Evolutionary conservation across 2,329 filamentous ascomycete species (phyloP).

Genomic region (Pseudocercospora musae): DNA sequence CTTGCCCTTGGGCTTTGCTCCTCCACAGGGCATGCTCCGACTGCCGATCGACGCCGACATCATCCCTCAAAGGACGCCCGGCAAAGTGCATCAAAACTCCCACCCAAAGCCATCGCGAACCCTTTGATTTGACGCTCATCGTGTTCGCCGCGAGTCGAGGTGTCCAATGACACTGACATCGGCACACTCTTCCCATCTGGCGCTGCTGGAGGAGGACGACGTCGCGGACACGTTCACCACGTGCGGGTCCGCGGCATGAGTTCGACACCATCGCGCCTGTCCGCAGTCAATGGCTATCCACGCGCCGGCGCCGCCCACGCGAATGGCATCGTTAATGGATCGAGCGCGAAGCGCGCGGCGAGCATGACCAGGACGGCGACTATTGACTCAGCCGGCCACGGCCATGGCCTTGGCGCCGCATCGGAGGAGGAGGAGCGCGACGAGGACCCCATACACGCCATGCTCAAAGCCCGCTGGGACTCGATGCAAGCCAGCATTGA

Average conservation of each 20-base stretch:
- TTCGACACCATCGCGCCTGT: slow-evolving; percentile 4
- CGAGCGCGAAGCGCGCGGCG: slow-evolving; percentile 36
- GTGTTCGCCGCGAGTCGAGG: slow-evolving; percentile 20
- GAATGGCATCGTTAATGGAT: slow-evolving; percentile 40
- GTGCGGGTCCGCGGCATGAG: slow-evolving; percentile 10
- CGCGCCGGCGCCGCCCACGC: slow-evolving; percentile 25
- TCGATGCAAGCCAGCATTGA: slow-evolving; percentile 74
- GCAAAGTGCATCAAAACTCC: not conserved
- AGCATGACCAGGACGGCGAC: slow-evolving; percentile 41
- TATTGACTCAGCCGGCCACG: not conserved
- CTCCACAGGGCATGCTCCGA: not conserved
- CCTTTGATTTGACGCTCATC: not conserved
- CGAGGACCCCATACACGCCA: slow-evolving; percentile 47
- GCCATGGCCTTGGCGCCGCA: slow-evolving; percentile 13
- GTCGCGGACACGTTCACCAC: not conserved
- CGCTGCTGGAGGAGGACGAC: not conserved
- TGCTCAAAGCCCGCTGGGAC: slow-evolving; percentile 75
- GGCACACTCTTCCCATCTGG: slow-evolving; percentile 1
- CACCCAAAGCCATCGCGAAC: not conserved
- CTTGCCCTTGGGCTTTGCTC: not conserved
- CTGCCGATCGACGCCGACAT: not conserved
- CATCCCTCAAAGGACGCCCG: not conserved
- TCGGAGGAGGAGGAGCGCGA: slow-evolving; percentile 42
- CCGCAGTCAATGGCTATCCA: slow-evolving; percentile 25
- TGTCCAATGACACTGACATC: slow-evolving; percentile 25